Evolutionary conservation across 345 rosid genomes (phyloP).

Genomic region (Corymbia maculata): DNA sequence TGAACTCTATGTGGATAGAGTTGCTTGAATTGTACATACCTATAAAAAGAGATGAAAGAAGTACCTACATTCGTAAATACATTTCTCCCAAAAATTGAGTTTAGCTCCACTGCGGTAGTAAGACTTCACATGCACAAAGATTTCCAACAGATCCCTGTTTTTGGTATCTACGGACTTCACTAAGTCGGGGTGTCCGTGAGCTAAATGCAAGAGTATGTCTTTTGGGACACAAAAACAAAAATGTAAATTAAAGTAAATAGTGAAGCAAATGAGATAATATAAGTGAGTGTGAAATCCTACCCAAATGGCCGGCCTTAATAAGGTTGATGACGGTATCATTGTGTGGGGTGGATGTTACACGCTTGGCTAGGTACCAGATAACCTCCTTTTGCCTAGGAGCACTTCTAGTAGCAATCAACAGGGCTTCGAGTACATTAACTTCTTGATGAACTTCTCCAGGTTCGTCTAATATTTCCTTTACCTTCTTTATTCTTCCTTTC

Average conservation of each 20-base stretch:
- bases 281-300: neutral
- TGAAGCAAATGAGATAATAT: neutral
- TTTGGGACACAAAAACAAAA: neutral
- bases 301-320: too few relatives aligned
- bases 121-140: neutral
- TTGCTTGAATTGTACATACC: neutral
- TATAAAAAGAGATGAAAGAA: neutral
- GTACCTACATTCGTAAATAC: neutral
- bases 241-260: neutral
- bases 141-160: rapidly evolving
- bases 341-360: rapidly evolving
- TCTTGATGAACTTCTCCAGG: too few relatives aligned
- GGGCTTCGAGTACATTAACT: too few relatives aligned
- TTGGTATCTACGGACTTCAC: rapidly evolving
- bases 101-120: neutral
- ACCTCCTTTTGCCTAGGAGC: too few relatives aligned
- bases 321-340: rapidly evolving
- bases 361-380: rapidly evolving
- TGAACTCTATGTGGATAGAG: neutral
- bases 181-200: rapidly evolving
- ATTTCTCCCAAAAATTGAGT: neutral
- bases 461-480: too few relatives aligned
- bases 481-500: too few relatives aligned
- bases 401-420: rapidly evolving
- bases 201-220: neutral